Base-by-base conservation (phyloP, 1,139 yeast genomes). In the Yarrowia galli region DNA sequence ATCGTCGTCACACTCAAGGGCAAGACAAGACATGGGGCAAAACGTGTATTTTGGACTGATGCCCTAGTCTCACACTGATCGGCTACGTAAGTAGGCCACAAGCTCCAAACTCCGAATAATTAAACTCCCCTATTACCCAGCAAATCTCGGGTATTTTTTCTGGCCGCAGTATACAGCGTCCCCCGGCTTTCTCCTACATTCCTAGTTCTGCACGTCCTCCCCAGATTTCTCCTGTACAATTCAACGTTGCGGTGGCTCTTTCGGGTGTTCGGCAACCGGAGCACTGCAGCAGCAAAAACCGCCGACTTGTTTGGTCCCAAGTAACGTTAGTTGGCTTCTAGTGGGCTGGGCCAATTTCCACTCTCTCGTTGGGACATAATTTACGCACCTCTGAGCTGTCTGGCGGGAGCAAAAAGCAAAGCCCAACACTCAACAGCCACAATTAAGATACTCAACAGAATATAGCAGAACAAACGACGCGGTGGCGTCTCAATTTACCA, bases 371-470 rank as follows among this genome's bases (percentile, higher is more conserved):
- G 32, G 43, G 43, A 54, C 61, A 40, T 54, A 23, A 54, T 54
- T 54, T 54, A 40, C 46, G 61, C 61, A 54, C 61, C n/a, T 54
- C 23, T n/a, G 36, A 12, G 48, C 28, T 22, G 46, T 38, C n/a
- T 8, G 25, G 46, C 20, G 36, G 53, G 36, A 48, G 28, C 28
- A 25, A 16, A 23, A 35, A 43, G 16, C 23, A 43, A 23, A 38
- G 18, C 61, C 61, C 61, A 54, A 54, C 61, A 40, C 61, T 54
- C 61, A 54, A 54, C 61, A 40, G 45, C 60, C 20, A 32, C n/a
- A n/a, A 20, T 48, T 35, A 51, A 51, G 60, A 38, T 53, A 12
- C 61, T 25, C 61, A 54, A 54, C 61, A 54, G 46, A 54, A 51
- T 40, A 54, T 38, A 23, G 45, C 45, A 18, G 60, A 53, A 51